Percentiles rank a stretch among this genome's conserved stretches.
Conservation (phyloP, 768 basidiomycete species). For the Candolleomyces eurysporus region DNA sequence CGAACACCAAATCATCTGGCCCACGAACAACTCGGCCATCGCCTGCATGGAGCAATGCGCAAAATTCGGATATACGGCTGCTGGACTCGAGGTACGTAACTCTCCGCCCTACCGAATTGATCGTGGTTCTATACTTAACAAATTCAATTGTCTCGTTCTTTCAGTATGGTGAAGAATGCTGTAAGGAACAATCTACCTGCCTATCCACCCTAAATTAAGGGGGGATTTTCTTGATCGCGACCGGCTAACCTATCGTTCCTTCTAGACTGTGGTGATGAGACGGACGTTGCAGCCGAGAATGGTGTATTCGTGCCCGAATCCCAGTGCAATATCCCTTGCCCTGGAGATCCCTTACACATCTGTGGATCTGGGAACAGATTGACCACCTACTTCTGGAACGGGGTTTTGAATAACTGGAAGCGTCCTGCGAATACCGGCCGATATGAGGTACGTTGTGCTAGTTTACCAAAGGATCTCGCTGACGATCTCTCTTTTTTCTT, state of each 20-base stretch:
- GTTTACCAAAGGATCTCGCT: no score
- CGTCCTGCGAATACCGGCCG: conserved; percentile 61
- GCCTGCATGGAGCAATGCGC: conserved; percentile 69
- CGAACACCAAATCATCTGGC: conserved; percentile 58
- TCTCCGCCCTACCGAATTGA: background rate
- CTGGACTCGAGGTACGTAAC: conserved; percentile 53
- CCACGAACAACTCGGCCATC: conserved; percentile 60
- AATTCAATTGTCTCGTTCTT: conserved; percentile 1
- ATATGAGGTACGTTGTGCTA: conserved; percentile 55
- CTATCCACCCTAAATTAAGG: background rate
- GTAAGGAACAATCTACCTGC: conserved; percentile 38
- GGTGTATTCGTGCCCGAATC: conserved; percentile 38
- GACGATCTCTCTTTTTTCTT: background rate
- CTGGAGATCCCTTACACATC: conserved; percentile 66
- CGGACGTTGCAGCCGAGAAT: conserved; percentile 44
- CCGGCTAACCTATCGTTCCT: background rate
- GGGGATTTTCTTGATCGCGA: background rate
- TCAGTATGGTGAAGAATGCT: conserved; percentile 69
- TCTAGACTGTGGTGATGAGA: conserved; percentile 68
- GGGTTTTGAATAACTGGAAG: conserved; percentile 58
- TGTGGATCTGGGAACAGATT: conserved; percentile 62
- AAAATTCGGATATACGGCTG: conserved; percentile 68
- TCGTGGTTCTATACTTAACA: background rate
- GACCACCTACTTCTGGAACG: conserved; percentile 54
- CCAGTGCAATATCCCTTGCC: conserved; percentile 54